These are phyloP conservation scores for Wickerhamiella australiensis DNA, from an alignment of 805 yeast species.

Conservation along the genomic window DNA sequence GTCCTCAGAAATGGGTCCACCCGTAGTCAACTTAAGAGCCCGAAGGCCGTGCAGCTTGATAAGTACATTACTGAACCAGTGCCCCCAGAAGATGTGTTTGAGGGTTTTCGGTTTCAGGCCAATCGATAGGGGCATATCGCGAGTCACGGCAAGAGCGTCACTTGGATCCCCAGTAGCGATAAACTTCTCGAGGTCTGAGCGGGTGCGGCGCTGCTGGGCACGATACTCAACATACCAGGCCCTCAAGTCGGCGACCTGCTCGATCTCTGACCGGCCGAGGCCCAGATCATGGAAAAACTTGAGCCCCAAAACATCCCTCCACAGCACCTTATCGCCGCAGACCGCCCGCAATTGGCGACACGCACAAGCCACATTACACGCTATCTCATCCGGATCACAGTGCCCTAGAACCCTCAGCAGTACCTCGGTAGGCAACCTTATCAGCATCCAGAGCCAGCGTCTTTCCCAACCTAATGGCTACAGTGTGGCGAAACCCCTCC, in stretches of 20 bases:
- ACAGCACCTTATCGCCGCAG: slow-evolving; percentile 18
- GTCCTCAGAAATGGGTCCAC: background rate
- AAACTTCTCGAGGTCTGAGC: background rate
- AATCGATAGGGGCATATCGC: background rate
- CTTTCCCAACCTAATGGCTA: slow-evolving; percentile 3
- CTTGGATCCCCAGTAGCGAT: background rate
- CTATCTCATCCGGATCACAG: slow-evolving; percentile 17
- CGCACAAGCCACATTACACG: slow-evolving; percentile 17
- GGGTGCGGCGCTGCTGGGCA: background rate
- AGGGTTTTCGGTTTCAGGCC: background rate
- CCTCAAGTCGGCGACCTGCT: background rate
- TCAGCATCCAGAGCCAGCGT: slow-evolving; percentile 6
- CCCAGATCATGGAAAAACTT: slow-evolving; percentile 1
- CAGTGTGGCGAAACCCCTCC: slow-evolving; percentile 1
- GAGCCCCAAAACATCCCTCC: slow-evolving; percentile 16
- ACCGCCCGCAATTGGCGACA: slow-evolving; percentile 18
- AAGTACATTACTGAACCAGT: background rate
- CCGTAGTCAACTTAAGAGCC: background rate
- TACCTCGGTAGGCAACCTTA: slow-evolving; percentile 15
- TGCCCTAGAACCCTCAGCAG: slow-evolving; percentile 14
- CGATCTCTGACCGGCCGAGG: background rate
- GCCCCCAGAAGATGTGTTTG: background rate
- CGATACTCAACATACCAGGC: background rate
- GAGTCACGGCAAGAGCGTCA: background rate
- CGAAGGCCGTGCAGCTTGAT: background rate